These are phyloP conservation scores for Aspergillus indologenus DNA, from an alignment of 495 filamentous ascomycete genomes.

Conservation along the genomic window DNA sequence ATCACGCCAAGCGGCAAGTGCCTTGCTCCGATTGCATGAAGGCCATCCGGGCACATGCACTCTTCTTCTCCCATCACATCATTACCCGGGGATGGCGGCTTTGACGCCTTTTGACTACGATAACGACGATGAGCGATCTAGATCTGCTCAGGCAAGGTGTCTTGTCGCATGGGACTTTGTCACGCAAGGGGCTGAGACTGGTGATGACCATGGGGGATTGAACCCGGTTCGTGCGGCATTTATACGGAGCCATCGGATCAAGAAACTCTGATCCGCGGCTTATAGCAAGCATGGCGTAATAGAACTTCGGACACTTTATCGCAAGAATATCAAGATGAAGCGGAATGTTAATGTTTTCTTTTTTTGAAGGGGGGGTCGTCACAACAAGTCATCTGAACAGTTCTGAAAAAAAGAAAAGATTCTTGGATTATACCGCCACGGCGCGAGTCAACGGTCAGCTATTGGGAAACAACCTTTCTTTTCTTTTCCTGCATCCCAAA, in stretches of 20 bases:
- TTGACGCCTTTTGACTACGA: background rate
- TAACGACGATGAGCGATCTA: background rate
- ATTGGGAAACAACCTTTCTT: slow-evolving; percentile 45
- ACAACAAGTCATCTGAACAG: slow-evolving; percentile 31
- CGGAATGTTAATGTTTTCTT: background rate
- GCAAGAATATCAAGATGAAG: too few relatives aligned
- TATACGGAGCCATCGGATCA: background rate
- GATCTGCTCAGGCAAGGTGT: too few relatives aligned
- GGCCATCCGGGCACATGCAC: background rate
- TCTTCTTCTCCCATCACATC: background rate
- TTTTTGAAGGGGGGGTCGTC: slow-evolving; percentile 2
- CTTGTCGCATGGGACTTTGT: too few relatives aligned
- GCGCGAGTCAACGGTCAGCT: slow-evolving; percentile 46
- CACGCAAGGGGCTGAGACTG: background rate
- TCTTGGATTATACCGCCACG: slow-evolving; percentile 51
- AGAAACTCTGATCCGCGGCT: background rate
- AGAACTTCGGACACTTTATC: too few relatives aligned
- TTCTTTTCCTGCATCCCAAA: too few relatives aligned
- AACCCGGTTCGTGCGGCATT: background rate
- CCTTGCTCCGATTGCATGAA: background rate
- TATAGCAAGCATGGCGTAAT: background rate
- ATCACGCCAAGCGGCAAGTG: background rate
- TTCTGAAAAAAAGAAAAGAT: slow-evolving; percentile 43
- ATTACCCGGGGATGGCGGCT: background rate
- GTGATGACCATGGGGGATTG: background rate